phyloP scores from a whole-genome alignment of 129 eudicot genomes.

The Chrysanthemum seticuspe region DNA sequence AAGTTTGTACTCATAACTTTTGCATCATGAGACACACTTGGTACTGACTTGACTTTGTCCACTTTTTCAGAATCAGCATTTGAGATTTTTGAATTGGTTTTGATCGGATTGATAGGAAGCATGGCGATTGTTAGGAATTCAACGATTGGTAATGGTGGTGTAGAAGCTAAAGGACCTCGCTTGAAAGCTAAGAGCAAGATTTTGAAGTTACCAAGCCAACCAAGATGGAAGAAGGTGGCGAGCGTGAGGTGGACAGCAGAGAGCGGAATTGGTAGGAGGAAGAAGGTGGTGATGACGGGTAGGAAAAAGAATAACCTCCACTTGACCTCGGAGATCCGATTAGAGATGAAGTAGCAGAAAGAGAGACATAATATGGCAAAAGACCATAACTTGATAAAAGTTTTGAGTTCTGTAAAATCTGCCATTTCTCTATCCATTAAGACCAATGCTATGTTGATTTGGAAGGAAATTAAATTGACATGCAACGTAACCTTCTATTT shows the following conservation, averaged over 20 bases:
- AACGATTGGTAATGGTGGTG: conserved; percentile 34
- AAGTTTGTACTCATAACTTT: too few relatives aligned
- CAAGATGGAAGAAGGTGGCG: conserved; percentile 45
- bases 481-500: too few relatives aligned
- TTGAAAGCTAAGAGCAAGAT: conserved; percentile 50
- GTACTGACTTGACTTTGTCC: too few relatives aligned
- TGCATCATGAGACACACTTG: too few relatives aligned
- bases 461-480: too few relatives aligned
- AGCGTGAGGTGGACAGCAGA: conserved; percentile 51
- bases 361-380: conserved; percentile 24
- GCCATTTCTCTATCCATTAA: neutral
- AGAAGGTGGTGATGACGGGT: conserved; percentile 42
- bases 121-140: conserved; percentile 48
- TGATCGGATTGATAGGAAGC: conserved; percentile 37
- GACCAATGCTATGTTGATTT: too few relatives aligned
- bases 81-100: neutral
- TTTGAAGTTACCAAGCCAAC: conserved; percentile 69
- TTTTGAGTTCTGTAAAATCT: neutral
- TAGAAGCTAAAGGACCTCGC: conserved; percentile 47
- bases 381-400: neutral
- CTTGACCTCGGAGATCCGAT: conserved; percentile 32
- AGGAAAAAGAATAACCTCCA: conserved; percentile 31
- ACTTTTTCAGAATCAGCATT: neutral
- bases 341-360: conserved; percentile 37
- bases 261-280: conserved; percentile 49